Evolutionary conservation across 331 rosid genomes (phyloP), one percentile per base, ranked within the genome.

Genomic region (Stylosanthes scabra): DNA sequence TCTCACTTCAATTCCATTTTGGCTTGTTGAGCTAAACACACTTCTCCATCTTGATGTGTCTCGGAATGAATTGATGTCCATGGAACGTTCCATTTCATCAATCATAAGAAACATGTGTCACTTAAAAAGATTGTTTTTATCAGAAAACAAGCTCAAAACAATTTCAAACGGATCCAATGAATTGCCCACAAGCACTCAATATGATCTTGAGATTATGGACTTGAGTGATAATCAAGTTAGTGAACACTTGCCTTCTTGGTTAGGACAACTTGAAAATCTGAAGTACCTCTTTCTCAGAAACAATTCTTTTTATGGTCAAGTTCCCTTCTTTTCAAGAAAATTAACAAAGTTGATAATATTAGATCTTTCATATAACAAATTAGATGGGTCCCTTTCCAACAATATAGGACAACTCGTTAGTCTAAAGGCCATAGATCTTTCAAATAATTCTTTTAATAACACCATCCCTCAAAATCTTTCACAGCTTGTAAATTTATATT

Each of bases 211-310:
- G 69, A 11, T 1, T 11, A 13, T 79, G 39, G 4, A 46, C 46
- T 61, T 79, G 29, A 31, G 72, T 9, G 1, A n/a, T 31, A 79
- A 79, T 75, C 3, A 15, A 5, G 7, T 83, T 3, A 60, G 2
- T 58, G 73, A 54, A 14, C 58, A 6, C 34, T 44, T 83, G 61
- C 82, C 82, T 3, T 56, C 39, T 15, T 80, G 83, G 88, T 39
- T 74, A 6, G 74, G 31, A 1, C 28, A 73, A 10, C 72, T 77
- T 39, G 10, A 39, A 37, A 72, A 61, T 60, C 74, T 73, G 5
- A 7, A 14, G 6, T 0, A 2, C 9, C 72, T 69, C 31, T 3
- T 40, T 42, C 71, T 27, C 1, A 0, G 2, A 1, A 7, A 4
- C 6, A 80, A 74, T 28, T 45, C 37, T 1, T 58, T 80, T 42